Evolutionary conservation across 345 rosid species (phyloP), one percentile per base, ranked within the genome.

Genomic region (Arabidopsis thaliana): DNA sequence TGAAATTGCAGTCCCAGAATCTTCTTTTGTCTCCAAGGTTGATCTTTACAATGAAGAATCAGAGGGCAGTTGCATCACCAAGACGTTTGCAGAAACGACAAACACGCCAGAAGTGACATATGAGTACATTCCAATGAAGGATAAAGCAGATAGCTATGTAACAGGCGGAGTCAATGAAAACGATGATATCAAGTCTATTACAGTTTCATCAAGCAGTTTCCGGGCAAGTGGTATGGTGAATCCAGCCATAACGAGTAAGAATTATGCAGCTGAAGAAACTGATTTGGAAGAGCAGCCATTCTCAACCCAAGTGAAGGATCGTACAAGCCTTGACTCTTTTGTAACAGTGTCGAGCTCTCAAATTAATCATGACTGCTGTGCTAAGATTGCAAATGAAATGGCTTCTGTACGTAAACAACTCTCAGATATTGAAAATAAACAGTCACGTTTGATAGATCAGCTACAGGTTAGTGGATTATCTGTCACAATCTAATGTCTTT

Each of bases 251-350:
- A 80, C 71, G 69, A 83, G 78, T 65, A 84, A 86, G 59, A 76
- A 57, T 74, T 84, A 82, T 52, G 78, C 85, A 69, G 82, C 71
- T 28, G 87, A 78, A 74, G 92, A 76, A 59, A 77, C 76, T 55
- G 61, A 74, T 59, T 78, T 72, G 53, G 88, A 84, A 50, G 89
- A 83, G 71, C 83, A 77, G 55, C 58, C 76, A 8, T 82, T 75
- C 83, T 70, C 85, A 48, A 75, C 79, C 82, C 80, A 83, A 79
- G 11, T 82, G 69, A 85, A 65, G 51, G 86, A 89, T 75, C 79
- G 89, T 65, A 79, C 81, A 68, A 91, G 98, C 75, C 84, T 85
- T 51, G 91, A 91, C 60, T 89, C 97, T 6, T 81, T 89, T n/a
- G 83, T 87, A 70, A 89, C 90, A 44, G 91, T 85, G 34, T 79